These are phyloP conservation scores for Cryptosporidium ryanae DNA, from an alignment of 169 alveolate genomes.

Conservation along the genomic window DNA sequence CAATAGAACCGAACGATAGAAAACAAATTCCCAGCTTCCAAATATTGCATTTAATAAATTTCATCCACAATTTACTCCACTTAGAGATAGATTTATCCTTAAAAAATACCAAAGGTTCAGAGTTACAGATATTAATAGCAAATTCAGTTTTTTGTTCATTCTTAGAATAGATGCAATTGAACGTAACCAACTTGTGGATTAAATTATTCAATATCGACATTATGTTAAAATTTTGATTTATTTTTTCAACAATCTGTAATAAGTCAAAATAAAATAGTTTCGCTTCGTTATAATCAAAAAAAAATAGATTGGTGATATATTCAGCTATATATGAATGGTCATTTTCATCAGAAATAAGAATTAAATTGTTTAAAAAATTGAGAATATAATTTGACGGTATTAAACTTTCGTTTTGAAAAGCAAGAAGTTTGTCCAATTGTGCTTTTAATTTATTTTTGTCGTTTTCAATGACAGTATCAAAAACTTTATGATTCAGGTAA, in stretches of 20 bases:
- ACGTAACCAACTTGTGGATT: conserved; percentile 38
- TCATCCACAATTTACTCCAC: conserved; percentile 18
- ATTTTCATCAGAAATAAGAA: conserved; percentile 9
- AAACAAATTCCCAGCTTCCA: conserved; percentile 32
- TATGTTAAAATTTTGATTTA: neutral
- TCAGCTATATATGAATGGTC: conserved; percentile 16
- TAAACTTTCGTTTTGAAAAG: neutral
- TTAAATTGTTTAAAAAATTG: neutral
- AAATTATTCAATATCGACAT: neutral
- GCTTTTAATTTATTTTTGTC: neutral
- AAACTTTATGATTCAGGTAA: neutral
- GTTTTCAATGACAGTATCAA: neutral
- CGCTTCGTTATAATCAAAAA: conserved; percentile 13
- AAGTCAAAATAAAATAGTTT: conserved; percentile 1
- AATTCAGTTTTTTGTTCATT: conserved; percentile 4
- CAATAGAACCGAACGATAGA: conserved; percentile 30
- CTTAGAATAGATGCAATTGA: conserved; percentile 10
- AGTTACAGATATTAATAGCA: neutral
- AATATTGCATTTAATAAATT: conserved; percentile 24
- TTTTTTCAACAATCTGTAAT: conserved; percentile 1
- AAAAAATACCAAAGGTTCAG: neutral
- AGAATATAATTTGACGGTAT: neutral
- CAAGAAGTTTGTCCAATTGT: neutral
- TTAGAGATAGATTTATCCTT: neutral
- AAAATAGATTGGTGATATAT: neutral